A percentile compares a stretch with the other conserved stretches of the same genome.
phyloP scores from a whole-genome alignment of 2,329 filamentous ascomycete genomes.

The Colletotrichum sublineola region DNA sequence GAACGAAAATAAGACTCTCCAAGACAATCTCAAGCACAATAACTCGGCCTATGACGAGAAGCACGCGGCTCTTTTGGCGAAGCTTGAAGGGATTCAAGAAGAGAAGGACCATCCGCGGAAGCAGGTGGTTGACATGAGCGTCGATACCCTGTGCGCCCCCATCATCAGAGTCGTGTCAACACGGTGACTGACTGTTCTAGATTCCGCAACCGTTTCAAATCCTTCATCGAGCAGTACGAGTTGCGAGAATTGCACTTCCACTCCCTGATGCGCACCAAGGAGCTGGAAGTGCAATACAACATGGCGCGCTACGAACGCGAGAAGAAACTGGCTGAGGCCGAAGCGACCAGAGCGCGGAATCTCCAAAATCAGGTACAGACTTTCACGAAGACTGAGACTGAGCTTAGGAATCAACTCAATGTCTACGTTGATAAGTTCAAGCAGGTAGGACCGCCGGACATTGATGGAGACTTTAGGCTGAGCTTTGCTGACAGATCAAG shows the following conservation, averaged over 20 bases:
- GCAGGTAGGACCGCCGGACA: constrained; percentile 75
- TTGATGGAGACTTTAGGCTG: constrained; percentile 7
- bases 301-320: constrained; percentile 90
- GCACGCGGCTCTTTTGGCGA: constrained; percentile 82
- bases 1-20: constrained; percentile 94
- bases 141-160: constrained; percentile 65
- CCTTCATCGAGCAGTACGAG: constrained; percentile 96
- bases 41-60: constrained; percentile 88
- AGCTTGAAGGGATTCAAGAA: constrained; percentile 89
- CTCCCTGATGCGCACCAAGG: constrained; percentile 91
- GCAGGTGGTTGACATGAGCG: constrained; percentile 84
- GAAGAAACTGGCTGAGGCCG: constrained; percentile 87
- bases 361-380: constrained; percentile 93
- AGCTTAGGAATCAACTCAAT: constrained; percentile 93
- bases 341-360: constrained; percentile 83
- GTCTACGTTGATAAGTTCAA: constrained; percentile 99
- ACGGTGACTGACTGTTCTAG: constrained; percentile 63
- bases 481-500: constrained; percentile 61
- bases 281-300: constrained; percentile 94
- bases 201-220: constrained; percentile 90
- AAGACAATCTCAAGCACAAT: constrained; percentile 86
- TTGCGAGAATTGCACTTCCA: constrained; percentile 95
- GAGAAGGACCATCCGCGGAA: constrained; percentile 87
- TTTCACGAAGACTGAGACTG: constrained; percentile 95
- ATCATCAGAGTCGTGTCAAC: background rate